phyloP scores from a whole-genome alignment of 768 basidiomycete genomes.

The Collybia sp. region DNA sequence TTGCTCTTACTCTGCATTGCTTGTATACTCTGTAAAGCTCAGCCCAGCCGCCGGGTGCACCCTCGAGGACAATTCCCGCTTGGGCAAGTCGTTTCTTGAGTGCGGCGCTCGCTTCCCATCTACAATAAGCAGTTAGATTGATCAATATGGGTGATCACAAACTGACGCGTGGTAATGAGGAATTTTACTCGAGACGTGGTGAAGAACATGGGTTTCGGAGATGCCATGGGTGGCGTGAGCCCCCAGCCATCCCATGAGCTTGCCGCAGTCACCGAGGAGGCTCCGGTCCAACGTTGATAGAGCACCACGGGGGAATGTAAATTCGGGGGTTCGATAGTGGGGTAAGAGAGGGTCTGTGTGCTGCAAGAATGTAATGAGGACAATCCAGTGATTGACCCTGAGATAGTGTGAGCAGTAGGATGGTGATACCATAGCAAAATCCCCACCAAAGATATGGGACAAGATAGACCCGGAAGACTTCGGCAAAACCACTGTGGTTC shows the following conservation, averaged over 20 bases:
- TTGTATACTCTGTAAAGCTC: conserved; percentile 61
- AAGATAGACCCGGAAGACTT: conserved; percentile 64
- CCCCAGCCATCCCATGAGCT: conserved; percentile 68
- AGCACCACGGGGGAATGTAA: conserved; percentile 55
- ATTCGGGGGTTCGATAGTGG: conserved; percentile 46
- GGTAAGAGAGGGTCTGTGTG: conserved; percentile 59
- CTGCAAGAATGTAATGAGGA: conserved; percentile 53
- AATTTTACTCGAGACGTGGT: conserved; percentile 81
- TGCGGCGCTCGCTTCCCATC: conserved; percentile 80
- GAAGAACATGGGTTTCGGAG: conserved; percentile 75
- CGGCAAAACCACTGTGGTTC: conserved; percentile 48
- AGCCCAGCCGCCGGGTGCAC: conserved; percentile 57
- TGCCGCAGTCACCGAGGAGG: conserved; percentile 53
- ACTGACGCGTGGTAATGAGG: conserved; percentile 73
- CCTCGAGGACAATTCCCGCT: conserved; percentile 50
- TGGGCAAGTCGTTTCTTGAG: conserved; percentile 60
- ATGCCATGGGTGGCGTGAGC: conserved; percentile 70
- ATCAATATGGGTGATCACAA: conserved; percentile 7
- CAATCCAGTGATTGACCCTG: conserved; percentile 45
- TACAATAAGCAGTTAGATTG: conserved; percentile 9
- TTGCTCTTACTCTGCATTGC: conserved; percentile 50
- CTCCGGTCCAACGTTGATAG: conserved; percentile 52
- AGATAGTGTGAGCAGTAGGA: conserved; percentile 1
- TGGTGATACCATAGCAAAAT: background rate
- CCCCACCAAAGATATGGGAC: conserved; percentile 69